These are phyloP conservation scores for Diplodia sapinea DNA, from an alignment of 2,329 filamentous ascomycete species.

Conservation along the genomic window DNA sequence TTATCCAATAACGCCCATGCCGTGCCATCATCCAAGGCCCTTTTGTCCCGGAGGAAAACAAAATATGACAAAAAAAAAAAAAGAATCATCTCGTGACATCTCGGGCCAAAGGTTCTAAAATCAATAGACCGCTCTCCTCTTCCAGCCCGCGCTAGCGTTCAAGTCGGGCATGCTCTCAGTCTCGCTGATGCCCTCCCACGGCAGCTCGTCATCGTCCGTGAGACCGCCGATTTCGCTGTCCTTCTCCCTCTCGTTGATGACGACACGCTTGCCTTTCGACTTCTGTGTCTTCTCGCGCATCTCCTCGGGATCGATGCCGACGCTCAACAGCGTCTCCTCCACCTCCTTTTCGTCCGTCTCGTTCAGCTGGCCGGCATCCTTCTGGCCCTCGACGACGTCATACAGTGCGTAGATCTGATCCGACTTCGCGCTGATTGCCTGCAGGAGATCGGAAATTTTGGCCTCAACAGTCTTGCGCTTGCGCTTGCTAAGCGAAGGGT, in stretches of 20 bases:
- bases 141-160: slow-evolving; percentile 15
- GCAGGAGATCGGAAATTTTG: slow-evolving; percentile 66
- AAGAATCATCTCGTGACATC: not conserved
- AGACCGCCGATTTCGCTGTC: slow-evolving; percentile 41
- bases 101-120: not conserved
- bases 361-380: slow-evolving; percentile 67
- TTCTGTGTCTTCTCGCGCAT: slow-evolving; percentile 35
- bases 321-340: slow-evolving; percentile 51
- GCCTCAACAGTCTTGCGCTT: slow-evolving; percentile 66
- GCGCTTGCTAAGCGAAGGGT: slow-evolving; percentile 66
- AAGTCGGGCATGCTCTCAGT: slow-evolving; percentile 32
- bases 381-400: slow-evolving; percentile 83
- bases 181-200: slow-evolving; percentile 49
- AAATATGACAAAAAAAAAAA: not conserved
- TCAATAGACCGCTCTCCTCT: slow-evolving; percentile 13
- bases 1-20: slow-evolving; percentile 9
- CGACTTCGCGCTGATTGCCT: slow-evolving; percentile 72
- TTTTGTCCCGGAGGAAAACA: not conserved
- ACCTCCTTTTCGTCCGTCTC: slow-evolving; percentile 59
- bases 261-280: slow-evolving; percentile 45
- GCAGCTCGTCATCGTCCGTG: slow-evolving; percentile 45
- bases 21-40: not conserved
- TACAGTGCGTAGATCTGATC: slow-evolving; percentile 83
- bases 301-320: slow-evolving; percentile 49
- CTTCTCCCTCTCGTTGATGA: slow-evolving; percentile 44